phyloP scores from a whole-genome alignment of 495 filamentous ascomycete species.

The Beverwykella pulmonaria region DNA sequence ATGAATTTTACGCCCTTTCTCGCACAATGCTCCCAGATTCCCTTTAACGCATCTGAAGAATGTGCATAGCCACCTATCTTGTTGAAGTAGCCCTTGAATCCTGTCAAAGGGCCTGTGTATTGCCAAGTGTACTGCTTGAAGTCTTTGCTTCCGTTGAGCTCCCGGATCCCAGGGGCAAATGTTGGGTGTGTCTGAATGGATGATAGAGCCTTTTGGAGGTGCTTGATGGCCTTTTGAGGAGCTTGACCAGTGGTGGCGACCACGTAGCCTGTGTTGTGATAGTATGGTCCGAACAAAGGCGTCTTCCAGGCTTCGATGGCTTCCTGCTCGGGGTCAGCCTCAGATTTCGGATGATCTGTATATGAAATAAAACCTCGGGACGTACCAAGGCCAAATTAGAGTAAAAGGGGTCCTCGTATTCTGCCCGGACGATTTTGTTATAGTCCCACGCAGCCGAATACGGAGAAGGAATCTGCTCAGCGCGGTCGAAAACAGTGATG shows the following conservation, averaged over 20 bases:
- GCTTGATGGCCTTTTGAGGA: neutral
- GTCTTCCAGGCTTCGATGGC: conserved; percentile 56
- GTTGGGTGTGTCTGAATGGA: neutral
- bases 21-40: conserved; percentile 36
- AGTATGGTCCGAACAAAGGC: conserved; percentile 56
- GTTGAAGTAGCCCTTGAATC: conserved; percentile 61
- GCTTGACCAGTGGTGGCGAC: neutral
- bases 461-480: conserved; percentile 46
- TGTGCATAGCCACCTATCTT: conserved; percentile 57
- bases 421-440: conserved; percentile 60
- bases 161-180: neutral
- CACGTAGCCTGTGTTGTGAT: conserved; percentile 53
- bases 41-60: conserved; percentile 50
- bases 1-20: conserved; percentile 44
- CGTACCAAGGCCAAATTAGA: conserved; percentile 53
- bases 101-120: conserved; percentile 52
- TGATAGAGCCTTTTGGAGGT: conserved; percentile 46
- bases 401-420: conserved; percentile 61
- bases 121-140: conserved; percentile 51
- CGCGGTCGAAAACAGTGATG: conserved; percentile 53
- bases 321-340: too few species aligned
- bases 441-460: conserved; percentile 56
- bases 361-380: too few species aligned
- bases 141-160: conserved; percentile 33
- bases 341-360: too few species aligned